phyloP scores from a whole-genome alignment of 176 grass and related monocot genomes.

The Triticum monococcum region DNA sequence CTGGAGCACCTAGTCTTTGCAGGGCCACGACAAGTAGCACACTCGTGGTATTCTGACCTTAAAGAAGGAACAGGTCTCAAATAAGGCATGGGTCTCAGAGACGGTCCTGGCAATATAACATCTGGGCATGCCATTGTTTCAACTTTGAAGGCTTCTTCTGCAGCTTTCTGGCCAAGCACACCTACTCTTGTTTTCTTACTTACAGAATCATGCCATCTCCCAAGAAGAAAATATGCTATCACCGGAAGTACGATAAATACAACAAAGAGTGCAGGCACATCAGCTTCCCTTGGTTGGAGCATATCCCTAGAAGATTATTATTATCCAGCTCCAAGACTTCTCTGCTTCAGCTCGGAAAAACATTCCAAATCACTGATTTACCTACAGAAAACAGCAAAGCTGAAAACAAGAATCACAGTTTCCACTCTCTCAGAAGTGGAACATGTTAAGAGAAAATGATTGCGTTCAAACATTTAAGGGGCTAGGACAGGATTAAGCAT shows the following conservation, averaged over 20 bases:
- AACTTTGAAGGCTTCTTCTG: conserved; percentile 69
- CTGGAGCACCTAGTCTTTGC: conserved; percentile 92
- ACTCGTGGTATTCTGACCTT: conserved; percentile 72
- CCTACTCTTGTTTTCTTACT: conserved; percentile 70
- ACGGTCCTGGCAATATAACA: conserved; percentile 46
- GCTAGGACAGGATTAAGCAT: conserved; percentile 3
- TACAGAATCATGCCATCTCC: conserved; percentile 76
- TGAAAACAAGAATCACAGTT: conserved; percentile 9
- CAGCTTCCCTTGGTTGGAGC: conserved; percentile 94
- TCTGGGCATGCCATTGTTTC: conserved; percentile 73
- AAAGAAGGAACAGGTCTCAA: conserved; percentile 43
- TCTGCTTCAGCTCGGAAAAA: conserved; percentile 41
- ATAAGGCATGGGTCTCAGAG: conserved; percentile 58
- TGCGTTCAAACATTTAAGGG: not conserved
- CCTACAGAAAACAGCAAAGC: conserved; percentile 33
- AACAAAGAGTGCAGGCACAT: conserved; percentile 78
- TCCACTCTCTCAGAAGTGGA: conserved; percentile 4
- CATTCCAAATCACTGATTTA: conserved; percentile 48
- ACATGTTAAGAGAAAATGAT: not conserved
- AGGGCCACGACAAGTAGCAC: conserved; percentile 81
- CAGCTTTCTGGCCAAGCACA: conserved; percentile 72
- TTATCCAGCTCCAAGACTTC: conserved; percentile 57
- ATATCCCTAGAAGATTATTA: conserved; percentile 85
- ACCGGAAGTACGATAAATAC: conserved; percentile 84
- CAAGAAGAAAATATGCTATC: conserved; percentile 86